A percentile compares a stretch with the other conserved stretches of the same genome.
Evolutionary conservation across 1,284 basidiomycete genomes (phyloP).

Genomic region (Ustilago nuda): DNA sequence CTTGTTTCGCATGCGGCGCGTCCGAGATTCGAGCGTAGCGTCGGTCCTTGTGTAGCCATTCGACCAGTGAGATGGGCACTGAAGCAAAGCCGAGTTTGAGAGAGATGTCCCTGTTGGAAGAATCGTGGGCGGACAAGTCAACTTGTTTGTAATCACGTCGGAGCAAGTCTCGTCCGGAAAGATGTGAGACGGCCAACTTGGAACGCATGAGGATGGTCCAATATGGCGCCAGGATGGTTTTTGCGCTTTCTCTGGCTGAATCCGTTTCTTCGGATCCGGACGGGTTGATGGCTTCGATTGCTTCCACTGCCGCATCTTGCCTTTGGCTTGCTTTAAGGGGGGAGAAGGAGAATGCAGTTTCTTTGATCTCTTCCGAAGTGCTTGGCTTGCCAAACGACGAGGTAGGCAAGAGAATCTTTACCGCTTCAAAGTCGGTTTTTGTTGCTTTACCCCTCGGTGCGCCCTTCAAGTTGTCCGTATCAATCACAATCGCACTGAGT

Average conservation of each 20-base stretch:
- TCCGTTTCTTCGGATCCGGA: slow-evolving; percentile 35
- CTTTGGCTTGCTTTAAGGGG: slow-evolving; percentile 20
- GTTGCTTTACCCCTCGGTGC: slow-evolving; percentile 57
- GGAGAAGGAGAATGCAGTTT: slow-evolving; percentile 27
- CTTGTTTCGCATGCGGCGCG: slow-evolving; percentile 27
- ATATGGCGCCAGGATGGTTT: slow-evolving; percentile 70
- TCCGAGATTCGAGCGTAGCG: slow-evolving; percentile 4
- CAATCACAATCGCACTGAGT: slow-evolving; percentile 70
- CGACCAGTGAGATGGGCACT: slow-evolving; percentile 53
- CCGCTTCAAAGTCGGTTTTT: slow-evolving; percentile 44
- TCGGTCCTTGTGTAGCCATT: slow-evolving; percentile 57
- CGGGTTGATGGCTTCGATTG: slow-evolving; percentile 39
- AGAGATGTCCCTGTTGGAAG: slow-evolving; percentile 4
- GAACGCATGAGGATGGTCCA: slow-evolving; percentile 73
- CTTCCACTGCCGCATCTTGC: slow-evolving; percentile 7
- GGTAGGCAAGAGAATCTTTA: slow-evolving; percentile 43
- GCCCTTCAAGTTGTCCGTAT: slow-evolving; percentile 63
- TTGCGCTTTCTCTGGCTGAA: slow-evolving; percentile 34
- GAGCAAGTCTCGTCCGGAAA: slow-evolving; percentile 81
- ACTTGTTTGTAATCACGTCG: slow-evolving; percentile 87
- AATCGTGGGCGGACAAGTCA: slow-evolving; percentile 15
- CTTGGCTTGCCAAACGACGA: slow-evolving; percentile 50
- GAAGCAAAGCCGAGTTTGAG: slow-evolving; percentile 55
- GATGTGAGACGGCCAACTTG: slow-evolving; percentile 79
- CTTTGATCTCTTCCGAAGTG: slow-evolving; percentile 24